phyloP scores from a whole-genome alignment of 2,329 filamentous ascomycete species.

The Colletotrichum phormii region DNA sequence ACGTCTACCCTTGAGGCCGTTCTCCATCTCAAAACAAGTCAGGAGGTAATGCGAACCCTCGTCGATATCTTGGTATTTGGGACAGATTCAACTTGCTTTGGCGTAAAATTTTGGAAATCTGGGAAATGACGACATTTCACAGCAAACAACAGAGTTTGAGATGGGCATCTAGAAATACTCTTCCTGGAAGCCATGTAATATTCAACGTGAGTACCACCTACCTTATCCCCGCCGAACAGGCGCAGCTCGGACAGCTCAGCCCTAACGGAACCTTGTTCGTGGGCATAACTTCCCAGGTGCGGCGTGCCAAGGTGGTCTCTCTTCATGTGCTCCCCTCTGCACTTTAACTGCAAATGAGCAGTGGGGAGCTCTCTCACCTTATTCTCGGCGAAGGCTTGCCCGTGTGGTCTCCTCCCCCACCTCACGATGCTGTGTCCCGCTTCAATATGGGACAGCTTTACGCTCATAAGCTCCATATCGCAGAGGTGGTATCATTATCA shows the following conservation, averaged over 20 bases:
- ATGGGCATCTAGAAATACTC: background rate
- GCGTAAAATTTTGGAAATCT: background rate
- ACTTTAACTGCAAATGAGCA: slow-evolving; percentile 1
- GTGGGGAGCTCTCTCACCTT: slow-evolving; percentile 20
- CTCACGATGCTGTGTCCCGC: slow-evolving; percentile 2
- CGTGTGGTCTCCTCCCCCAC: background rate
- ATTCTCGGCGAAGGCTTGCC: background rate
- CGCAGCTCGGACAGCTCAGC: slow-evolving; percentile 30
- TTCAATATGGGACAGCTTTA: background rate
- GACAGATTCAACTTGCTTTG: background rate
- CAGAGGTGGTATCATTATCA: background rate
- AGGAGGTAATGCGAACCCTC: background rate
- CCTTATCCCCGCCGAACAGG: background rate
- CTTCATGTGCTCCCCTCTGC: background rate
- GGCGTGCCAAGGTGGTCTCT: background rate
- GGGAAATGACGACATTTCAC: background rate
- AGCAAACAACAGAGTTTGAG: background rate
- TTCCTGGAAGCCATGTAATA: background rate
- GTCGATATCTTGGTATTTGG: background rate
- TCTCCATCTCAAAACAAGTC: background rate
- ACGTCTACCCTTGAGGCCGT: background rate
- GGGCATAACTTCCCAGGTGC: slow-evolving; percentile 4
- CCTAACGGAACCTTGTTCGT: slow-evolving; percentile 28
- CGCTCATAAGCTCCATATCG: background rate
- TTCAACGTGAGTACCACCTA: background rate